Evolutionary conservation across 2,329 filamentous ascomycete genomes (phyloP).

Genomic region (Trichophaea hybrida): DNA sequence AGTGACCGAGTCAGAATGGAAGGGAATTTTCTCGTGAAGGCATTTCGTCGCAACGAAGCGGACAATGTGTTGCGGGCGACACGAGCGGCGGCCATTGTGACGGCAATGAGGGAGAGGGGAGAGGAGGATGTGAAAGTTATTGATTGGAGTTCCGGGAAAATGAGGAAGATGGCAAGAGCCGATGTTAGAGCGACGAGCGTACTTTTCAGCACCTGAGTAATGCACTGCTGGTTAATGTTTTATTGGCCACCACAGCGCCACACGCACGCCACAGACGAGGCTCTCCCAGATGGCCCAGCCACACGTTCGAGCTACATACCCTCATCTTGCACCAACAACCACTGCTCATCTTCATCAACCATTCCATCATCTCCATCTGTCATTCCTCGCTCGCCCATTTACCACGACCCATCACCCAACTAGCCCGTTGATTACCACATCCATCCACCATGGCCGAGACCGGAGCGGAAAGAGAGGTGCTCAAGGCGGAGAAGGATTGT

Average conservation of each 20-base stretch:
- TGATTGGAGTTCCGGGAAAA: slow-evolving; percentile 3
- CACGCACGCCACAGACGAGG: neutral
- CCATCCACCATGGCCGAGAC: slow-evolving; percentile 6
- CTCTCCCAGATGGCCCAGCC: neutral
- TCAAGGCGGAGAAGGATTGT: slow-evolving; percentile 68
- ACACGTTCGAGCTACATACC: neutral
- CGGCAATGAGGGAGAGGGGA: slow-evolving; percentile 5
- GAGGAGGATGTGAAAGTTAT: slow-evolving; percentile 1
- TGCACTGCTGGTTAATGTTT: neutral
- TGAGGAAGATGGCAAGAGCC: slow-evolving; percentile 4
- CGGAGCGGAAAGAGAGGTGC: slow-evolving; percentile 24
- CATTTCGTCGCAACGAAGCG: slow-evolving; percentile 21
- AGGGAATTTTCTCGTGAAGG: slow-evolving; percentile 22
- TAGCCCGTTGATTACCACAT: neutral
- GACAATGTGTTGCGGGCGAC: slow-evolving; percentile 25
- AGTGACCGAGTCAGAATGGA: slow-evolving; percentile 22
- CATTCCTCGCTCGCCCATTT: neutral
- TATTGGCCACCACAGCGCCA: neutral
- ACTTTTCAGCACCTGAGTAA: slow-evolving; percentile 7
- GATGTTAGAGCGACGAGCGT: neutral
- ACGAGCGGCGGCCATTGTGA: slow-evolving; percentile 27
- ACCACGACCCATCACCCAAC: neutral
- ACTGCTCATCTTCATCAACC: neutral
- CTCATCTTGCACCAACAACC: neutral
- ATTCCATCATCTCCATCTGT: slow-evolving; percentile 2